These are phyloP conservation scores for Scheffersomyces stambukii DNA, from an alignment of 1,139 yeast species.

Conservation along the genomic window DNA sequence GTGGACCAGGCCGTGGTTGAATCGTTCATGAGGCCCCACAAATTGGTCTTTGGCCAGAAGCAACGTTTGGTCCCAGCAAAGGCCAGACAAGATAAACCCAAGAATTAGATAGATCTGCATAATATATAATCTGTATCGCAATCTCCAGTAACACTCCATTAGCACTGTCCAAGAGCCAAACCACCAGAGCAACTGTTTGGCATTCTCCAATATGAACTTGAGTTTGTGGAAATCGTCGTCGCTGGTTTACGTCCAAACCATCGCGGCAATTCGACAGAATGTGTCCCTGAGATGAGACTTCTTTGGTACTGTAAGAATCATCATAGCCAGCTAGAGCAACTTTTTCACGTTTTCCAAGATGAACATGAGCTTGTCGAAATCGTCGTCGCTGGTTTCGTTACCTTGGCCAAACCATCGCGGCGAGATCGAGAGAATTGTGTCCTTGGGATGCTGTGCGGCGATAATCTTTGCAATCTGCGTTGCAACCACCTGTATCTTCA, in stretches of 20 bases:
- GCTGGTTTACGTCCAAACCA: no score
- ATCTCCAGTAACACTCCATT: background rate
- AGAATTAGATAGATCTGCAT: conserved; percentile 14
- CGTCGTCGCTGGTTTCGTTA: conserved; percentile 26
- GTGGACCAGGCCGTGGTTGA: conserved; percentile 67
- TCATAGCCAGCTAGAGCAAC: conserved; percentile 12
- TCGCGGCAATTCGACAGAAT: no score
- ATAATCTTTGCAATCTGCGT: conserved; percentile 40
- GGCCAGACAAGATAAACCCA: conserved; percentile 34
- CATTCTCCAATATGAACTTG: conserved; percentile 34
- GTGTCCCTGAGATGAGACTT: no score
- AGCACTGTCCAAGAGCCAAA: no score
- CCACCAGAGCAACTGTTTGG: conserved; percentile 19
- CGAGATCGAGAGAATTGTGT: conserved; percentile 35
- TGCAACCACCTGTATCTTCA: conserved; percentile 39
- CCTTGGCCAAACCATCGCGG: conserved; percentile 44
- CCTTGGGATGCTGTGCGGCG: conserved; percentile 24
- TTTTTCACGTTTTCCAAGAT: conserved; percentile 31
- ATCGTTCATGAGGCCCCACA: conserved; percentile 80
- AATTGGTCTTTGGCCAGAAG: conserved; percentile 67
- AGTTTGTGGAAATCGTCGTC: conserved; percentile 39
- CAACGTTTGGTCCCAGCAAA: conserved; percentile 70
- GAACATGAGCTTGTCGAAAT: conserved; percentile 41
- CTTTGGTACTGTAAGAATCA: no score
- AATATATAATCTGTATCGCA: conserved; percentile 2